Evolutionary conservation across 2,329 filamentous ascomycete species (phyloP).

Genomic region (Escovopsis sp.): DNA sequence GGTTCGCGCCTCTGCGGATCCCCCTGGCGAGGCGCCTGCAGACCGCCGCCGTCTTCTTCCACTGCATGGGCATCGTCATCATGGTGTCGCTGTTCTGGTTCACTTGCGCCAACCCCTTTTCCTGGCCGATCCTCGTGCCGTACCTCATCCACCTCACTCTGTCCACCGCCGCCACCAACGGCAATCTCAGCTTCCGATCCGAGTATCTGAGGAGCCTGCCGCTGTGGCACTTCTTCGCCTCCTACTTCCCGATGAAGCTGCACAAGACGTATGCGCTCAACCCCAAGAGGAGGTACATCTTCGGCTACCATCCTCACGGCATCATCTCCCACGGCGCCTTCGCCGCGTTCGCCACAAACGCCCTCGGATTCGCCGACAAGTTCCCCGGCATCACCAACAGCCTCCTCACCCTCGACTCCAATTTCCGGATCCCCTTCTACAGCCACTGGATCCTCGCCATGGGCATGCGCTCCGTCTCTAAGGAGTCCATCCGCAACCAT

Average conservation of each 20-base stretch:
- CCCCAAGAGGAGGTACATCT: conserved; percentile 80
- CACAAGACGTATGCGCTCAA: conserved; percentile 73
- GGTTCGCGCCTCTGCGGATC: conserved; percentile 69
- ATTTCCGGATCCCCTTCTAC: conserved; percentile 88
- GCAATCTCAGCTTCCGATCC: conserved; percentile 59
- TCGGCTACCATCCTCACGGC: conserved; percentile 93
- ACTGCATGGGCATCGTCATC: conserved; percentile 56
- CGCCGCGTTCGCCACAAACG: conserved; percentile 80
- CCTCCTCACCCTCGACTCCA: conserved; percentile 82
- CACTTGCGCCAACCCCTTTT: conserved; percentile 77
- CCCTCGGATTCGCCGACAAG: conserved; percentile 68
- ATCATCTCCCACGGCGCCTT: conserved; percentile 97
- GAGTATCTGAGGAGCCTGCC: conserved; percentile 57
- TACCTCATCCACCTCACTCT: conserved; percentile 77
- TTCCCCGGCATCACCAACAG: conserved; percentile 95
- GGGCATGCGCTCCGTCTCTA: conserved; percentile 77
- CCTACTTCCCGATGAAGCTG: conserved; percentile 79
- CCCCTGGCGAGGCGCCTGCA: conserved; percentile 58
- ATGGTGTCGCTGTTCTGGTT: conserved; percentile 76
- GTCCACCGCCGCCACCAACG: conserved; percentile 63
- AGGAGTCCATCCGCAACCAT: conserved; percentile 81
- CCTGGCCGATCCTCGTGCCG: conserved; percentile 63
- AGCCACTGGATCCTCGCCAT: conserved; percentile 85
- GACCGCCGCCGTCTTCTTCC: conserved; percentile 62
- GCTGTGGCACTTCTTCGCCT: conserved; percentile 79